Evolutionary conservation across 306 rosid genomes (phyloP).

Genomic region (Elaeagnus macrophylla): DNA sequence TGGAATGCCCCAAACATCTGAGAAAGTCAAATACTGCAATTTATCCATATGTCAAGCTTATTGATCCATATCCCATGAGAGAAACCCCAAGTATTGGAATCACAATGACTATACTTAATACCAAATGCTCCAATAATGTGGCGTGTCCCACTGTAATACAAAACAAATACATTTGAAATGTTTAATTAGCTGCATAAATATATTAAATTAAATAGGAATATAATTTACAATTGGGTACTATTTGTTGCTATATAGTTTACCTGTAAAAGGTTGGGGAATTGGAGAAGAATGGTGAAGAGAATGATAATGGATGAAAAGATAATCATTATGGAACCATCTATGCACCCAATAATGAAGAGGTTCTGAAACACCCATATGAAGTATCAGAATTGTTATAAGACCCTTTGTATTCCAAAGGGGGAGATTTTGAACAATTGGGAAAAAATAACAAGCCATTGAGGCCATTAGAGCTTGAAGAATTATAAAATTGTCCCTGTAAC

Average conservation of each 20-base stretch:
- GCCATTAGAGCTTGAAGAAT: slow-evolving; percentile 61
- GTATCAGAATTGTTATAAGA: slow-evolving; percentile 37
- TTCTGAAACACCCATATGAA: slow-evolving; percentile 73
- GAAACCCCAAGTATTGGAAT: slow-evolving; percentile 54
- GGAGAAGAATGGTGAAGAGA: slow-evolving; percentile 81
- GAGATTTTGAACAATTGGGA: slow-evolving; percentile 52
- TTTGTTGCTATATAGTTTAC: slow-evolving; percentile 30
- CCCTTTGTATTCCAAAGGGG: slow-evolving; percentile 65
- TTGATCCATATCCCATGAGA: slow-evolving; percentile 67
- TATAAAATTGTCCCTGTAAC: slow-evolving; percentile 75
- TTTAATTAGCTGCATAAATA: background rate
- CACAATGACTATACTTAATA: slow-evolving; percentile 46
- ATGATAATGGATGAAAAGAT: slow-evolving; percentile 55
- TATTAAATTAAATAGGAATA: background rate
- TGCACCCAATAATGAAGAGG: slow-evolving; percentile 78
- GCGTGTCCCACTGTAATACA: slow-evolving; percentile 64
- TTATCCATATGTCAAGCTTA: slow-evolving; percentile 36
- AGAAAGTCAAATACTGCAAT: slow-evolving; percentile 58
- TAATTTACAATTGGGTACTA: no score
- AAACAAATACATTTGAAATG: background rate
- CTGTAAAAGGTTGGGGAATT: slow-evolving; percentile 54
- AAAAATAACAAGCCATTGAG: slow-evolving; percentile 28
- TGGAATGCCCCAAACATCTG: slow-evolving; percentile 74
- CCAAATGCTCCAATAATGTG: slow-evolving; percentile 58
- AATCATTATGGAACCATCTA: slow-evolving; percentile 38